phyloP scores from a whole-genome alignment of 352 stramenopile species.

The Thalassiosira ordinaria region DNA sequence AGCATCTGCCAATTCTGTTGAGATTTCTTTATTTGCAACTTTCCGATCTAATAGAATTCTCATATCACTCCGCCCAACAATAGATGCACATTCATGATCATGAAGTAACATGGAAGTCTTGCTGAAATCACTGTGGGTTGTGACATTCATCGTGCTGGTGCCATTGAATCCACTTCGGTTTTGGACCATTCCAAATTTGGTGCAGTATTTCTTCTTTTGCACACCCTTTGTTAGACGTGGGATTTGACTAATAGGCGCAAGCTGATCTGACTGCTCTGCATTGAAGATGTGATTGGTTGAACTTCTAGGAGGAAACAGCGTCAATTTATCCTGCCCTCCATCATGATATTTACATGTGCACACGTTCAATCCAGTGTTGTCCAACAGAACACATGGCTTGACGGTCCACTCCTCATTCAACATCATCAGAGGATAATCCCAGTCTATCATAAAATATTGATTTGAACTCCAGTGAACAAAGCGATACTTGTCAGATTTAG shows the following conservation, averaged over 20 bases:
- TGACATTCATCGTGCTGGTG: conserved; percentile 10
- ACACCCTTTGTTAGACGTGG: conserved; percentile 2
- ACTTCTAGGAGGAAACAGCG: not conserved
- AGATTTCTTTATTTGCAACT: not conserved
- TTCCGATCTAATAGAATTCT: conserved; percentile 1
- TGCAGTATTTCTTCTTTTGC: not conserved
- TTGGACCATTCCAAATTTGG: conserved; percentile 26
- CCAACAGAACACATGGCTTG: not conserved
- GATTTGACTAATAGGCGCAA: conserved; percentile 1
- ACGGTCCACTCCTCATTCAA: not conserved
- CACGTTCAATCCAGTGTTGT: not conserved
- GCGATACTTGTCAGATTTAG: not conserved
- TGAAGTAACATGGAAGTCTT: not conserved
- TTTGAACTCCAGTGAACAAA: conserved; percentile 1
- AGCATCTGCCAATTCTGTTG: not conserved
- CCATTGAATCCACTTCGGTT: not conserved
- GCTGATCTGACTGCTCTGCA: conserved; percentile 13
- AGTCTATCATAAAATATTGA: conserved; percentile 1
- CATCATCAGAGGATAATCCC: not conserved
- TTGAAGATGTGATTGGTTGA: not conserved
- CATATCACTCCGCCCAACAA: conserved; percentile 10
- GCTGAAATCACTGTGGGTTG: conserved; percentile 1
- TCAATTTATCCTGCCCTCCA: not conserved
- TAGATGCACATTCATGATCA: conserved; percentile 9
- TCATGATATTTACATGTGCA: not conserved